phyloP scores from a whole-genome alignment of 2,329 filamentous ascomycete species.

The Seiridium unicorne region DNA sequence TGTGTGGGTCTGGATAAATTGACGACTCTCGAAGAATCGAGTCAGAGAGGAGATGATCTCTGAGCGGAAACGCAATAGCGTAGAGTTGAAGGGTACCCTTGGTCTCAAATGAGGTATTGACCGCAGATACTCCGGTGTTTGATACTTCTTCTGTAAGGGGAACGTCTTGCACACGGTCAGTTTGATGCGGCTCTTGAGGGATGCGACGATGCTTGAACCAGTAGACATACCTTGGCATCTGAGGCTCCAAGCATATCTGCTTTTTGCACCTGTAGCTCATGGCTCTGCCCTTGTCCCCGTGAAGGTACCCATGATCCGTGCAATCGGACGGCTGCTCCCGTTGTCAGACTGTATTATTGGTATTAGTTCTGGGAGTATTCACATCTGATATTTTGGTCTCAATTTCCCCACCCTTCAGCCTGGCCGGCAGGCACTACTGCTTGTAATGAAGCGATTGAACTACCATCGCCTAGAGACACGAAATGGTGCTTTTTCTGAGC shows the following conservation, averaged over 20 bases:
- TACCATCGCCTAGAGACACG: conserved; percentile 84
- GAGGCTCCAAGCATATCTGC: conserved; percentile 74
- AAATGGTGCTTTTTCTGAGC: conserved; percentile 85
- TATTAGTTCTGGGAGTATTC: conserved; percentile 25
- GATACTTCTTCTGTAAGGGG: conserved; percentile 95
- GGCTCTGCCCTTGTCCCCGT: conserved; percentile 65
- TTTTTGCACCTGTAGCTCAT: conserved; percentile 75
- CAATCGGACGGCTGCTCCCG: conserved; percentile 77
- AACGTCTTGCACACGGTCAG: conserved; percentile 60
- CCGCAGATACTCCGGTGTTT: conserved; percentile 83
- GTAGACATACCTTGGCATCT: conserved; percentile 68
- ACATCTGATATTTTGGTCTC: conserved; percentile 12
- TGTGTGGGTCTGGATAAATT: conserved; percentile 82
- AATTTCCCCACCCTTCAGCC: conserved; percentile 64
- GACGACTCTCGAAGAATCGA: conserved; percentile 69
- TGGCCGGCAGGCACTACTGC: conserved; percentile 72
- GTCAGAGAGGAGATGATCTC: conserved; percentile 72
- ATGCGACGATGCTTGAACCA: conserved; percentile 6
- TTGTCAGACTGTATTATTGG: conserved; percentile 62
- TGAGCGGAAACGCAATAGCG: conserved; percentile 80
- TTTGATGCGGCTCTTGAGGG: conserved; percentile 9
- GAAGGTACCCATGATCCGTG: conserved; percentile 75
- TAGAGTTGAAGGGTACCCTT: conserved; percentile 76
- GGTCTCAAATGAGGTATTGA: conserved; percentile 84
- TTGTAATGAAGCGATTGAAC: conserved; percentile 75